Base-by-base conservation (phyloP, 352 stramenopile genomes). In the Phytopythium litorale region DNA sequence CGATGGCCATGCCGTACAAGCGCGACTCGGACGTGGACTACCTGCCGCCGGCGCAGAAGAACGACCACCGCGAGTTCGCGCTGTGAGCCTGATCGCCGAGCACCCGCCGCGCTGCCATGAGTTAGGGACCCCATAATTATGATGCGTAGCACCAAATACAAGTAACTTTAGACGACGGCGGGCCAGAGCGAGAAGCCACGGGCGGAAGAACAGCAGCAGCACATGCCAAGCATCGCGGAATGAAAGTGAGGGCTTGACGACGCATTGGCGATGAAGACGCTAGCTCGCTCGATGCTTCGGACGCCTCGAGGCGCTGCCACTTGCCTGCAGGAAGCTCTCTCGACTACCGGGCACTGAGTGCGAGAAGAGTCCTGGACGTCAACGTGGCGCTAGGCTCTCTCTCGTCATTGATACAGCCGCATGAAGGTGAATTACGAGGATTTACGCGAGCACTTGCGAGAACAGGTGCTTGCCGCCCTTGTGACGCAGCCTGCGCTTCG, bases 31-130 rank as follows among this genome's bases (percentile, higher is more conserved):
- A 74, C 38, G 25, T 55, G 11, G 56, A 62, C 19, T 62, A 55
- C 56, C 28, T 32, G 42, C 56, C 40, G 43, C 43, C 43, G 32
- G 9, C 4, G 52, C 58, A 65, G 43, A 72, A 78, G 62, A 16
- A 54, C 15, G 70, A 78, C 45, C 66, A 78, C 38, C 70, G 70
- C 56, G 70, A 78, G 54, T 78, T 78, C 49, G 73, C 70, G 56
- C 62, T 78, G 23, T 78, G 38, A 60, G 54, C 9, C 28, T 28
- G 50, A 43, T 37, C 33, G 33, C n/a, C 33, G 33, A 5, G 9
- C 33, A 38, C 33, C 33, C 37, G 37, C 37, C 37, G 23, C 16
- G 50, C 25, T 11, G 25, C 50, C 33, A 35, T 19, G 16, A 56
- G 50, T 42, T 56, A 56, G 50, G 25, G 18, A 42, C 50, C 5